Evolutionary conservation across 305 asterid genomes (phyloP).

Genomic region (Solanum hybrid): DNA sequence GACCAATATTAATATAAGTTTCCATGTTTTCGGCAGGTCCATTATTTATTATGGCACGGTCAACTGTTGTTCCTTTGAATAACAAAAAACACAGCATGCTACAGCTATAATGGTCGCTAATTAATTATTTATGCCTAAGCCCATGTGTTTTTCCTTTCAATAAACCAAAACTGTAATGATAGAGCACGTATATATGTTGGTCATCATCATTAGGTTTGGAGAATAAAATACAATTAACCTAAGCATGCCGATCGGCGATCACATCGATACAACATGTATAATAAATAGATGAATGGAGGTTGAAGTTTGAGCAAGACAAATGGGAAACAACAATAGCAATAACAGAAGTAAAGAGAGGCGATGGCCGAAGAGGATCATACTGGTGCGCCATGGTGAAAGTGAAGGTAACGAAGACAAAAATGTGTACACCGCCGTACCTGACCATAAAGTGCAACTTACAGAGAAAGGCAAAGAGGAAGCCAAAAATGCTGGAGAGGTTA

Average conservation of each 20-base stretch:
- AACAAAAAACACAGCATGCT: background rate
- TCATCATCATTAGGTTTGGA: background rate
- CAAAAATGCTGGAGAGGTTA: slow-evolving; percentile 3
- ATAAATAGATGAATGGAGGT: background rate
- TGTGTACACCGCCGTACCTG: slow-evolving; percentile 20
- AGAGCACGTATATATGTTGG: background rate
- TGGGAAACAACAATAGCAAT: background rate
- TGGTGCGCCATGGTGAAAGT: slow-evolving; percentile 48
- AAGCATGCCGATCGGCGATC: background rate
- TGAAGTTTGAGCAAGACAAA: background rate
- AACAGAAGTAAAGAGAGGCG: background rate
- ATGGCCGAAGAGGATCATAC: slow-evolving; percentile 35
- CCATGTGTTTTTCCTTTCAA: background rate
- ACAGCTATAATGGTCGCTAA: background rate
- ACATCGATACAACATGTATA: background rate
- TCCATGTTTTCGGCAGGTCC: background rate
- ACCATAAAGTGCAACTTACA: slow-evolving; percentile 31
- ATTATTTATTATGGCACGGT: background rate
- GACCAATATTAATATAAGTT: background rate
- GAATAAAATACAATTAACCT: background rate
- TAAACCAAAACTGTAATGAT: background rate
- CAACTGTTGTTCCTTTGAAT: background rate
- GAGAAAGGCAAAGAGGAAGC: slow-evolving; percentile 27
- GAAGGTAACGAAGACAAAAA: slow-evolving; percentile 25
- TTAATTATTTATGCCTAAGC: background rate